Percentiles rank a stretch among this genome's conserved stretches.
phyloP scores from a whole-genome alignment of 2,329 filamentous ascomycete genomes.

The Scedosporium apiospermum region DNA sequence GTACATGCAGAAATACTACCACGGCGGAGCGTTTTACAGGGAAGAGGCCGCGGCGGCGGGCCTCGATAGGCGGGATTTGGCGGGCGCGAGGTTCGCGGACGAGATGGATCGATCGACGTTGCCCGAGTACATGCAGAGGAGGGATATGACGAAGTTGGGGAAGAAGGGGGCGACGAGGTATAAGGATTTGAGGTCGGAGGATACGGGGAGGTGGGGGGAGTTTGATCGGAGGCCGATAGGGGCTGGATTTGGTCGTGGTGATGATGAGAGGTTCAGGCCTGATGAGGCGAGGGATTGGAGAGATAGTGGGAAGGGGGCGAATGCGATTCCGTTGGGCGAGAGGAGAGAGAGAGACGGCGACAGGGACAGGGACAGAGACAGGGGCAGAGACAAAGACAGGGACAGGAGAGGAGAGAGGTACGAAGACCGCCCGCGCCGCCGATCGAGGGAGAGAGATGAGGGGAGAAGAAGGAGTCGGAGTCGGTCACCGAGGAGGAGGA shows the following conservation, averaged over 20 bases:
- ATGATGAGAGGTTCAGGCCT: constrained; percentile 58
- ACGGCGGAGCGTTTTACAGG: constrained; percentile 93
- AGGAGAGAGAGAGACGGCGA: constrained; percentile 30
- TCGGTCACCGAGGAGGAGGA: constrained; percentile 39
- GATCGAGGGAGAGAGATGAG: neutral
- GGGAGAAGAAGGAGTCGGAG: neutral
- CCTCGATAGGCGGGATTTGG: constrained; percentile 71
- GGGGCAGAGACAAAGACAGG: constrained; percentile 20
- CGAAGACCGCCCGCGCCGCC: neutral
- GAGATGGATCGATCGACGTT: constrained; percentile 78
- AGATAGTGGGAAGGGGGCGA: constrained; percentile 51
- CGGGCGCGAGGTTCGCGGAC: constrained; percentile 75
- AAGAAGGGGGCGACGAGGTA: constrained; percentile 89
- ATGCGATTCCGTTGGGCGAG: constrained; percentile 60
- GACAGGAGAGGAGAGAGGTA: constrained; percentile 7
- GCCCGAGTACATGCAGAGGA: constrained; percentile 83
- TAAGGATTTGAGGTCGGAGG: constrained; percentile 77
- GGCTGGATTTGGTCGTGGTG: constrained; percentile 26
- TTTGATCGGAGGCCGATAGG: constrained; percentile 26
- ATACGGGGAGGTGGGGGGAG: constrained; percentile 80
- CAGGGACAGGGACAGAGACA: constrained; percentile 31
- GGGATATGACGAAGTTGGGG: constrained; percentile 89
- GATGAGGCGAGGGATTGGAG: constrained; percentile 43
- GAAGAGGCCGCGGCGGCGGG: constrained; percentile 69
- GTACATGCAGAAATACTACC: constrained; percentile 93